Percentiles rank a stretch among this genome's conserved stretches.
These are phyloP conservation scores for Aplosporella prunicola DNA, from an alignment of 2,329 filamentous ascomycete species.

Conservation along the genomic window DNA sequence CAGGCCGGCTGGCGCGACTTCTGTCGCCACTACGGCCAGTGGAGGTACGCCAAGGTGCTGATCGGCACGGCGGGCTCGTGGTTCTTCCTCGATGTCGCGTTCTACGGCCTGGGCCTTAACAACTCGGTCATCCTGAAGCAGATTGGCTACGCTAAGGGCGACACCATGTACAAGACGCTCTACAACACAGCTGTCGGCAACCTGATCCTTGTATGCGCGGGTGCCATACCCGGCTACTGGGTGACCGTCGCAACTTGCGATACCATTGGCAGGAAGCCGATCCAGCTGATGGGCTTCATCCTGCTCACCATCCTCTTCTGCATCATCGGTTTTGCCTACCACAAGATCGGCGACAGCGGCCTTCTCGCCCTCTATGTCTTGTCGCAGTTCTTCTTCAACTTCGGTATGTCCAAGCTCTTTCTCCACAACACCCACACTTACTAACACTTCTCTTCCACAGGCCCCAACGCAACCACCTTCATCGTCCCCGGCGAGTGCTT, in stretches of 20 bases:
- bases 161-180: constrained; percentile 57
- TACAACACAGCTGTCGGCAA: constrained; percentile 71
- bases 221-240: constrained; percentile 76
- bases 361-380: constrained; percentile 40
- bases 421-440: constrained; percentile 13
- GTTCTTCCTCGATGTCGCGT: constrained; percentile 63
- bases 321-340: constrained; percentile 41
- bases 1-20: constrained; percentile 69
- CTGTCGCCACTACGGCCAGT: constrained; percentile 56
- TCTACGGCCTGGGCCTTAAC: constrained; percentile 55
- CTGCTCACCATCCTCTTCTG: constrained; percentile 41
- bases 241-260: constrained; percentile 66
- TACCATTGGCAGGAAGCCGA: constrained; percentile 65
- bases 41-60: constrained; percentile 62
- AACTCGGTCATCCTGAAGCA: constrained; percentile 61
- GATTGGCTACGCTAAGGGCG: constrained; percentile 60
- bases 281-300: constrained; percentile 52
- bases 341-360: constrained; percentile 32
- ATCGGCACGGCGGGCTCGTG: constrained; percentile 76
- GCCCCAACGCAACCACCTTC: constrained; percentile 43
- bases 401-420: constrained; percentile 28
- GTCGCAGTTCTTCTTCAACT: constrained; percentile 46
- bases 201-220: constrained; percentile 67
- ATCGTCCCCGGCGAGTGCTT: constrained; percentile 45
- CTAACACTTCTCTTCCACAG: background rate